Base-by-base conservation (phyloP, 1,139 yeast species). In the Blastobotrys aristatus region DNA sequence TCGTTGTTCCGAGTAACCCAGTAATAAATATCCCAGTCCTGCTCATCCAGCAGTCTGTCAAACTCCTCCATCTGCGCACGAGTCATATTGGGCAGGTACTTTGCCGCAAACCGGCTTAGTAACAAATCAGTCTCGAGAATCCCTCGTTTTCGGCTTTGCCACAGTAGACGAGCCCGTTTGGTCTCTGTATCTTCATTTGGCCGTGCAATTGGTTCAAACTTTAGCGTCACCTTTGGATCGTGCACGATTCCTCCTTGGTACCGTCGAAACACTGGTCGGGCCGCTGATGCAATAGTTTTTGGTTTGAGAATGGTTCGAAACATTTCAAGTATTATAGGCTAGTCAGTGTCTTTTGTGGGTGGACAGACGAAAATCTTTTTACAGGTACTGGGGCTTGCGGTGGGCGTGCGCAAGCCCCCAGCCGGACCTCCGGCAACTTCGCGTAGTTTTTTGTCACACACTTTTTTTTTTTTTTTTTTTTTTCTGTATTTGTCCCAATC, bases 11-110 rank as follows among this genome's bases (percentile, higher is more conserved):
- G 77, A 6, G 97, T 88, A 21, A 95, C 96, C 97, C 98, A 92
- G 70, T 92, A 92, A 67, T 88, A 94, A 54, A 92, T 90, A 64
- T 92, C 98, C 98, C 98, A 94, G 66, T 92, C 99, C 14, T 92
- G 79, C 67, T 90, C 96, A 65, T 94, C 96, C 63, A 92, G 74
- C 50, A 92, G 70, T 55, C 75, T 66, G 62, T 92, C 97, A 65
- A 87, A 92, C 67, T 92, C 97, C 48, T 82, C 84, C 54, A 94
- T 71, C 66, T 88, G 85, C 48, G 73, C 83, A 53, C 72, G 67
- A n/a, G 74, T 71, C 73, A 92, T 77, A 0, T 64, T 59, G 34
- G 75, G 66, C 57, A 92, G 72, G 60, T 85, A 77, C 61, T 77
- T 77, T 59, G 88, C 81, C 30, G 97, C 96, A 68, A 90, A 94